Conservation (phyloP, 768 basidiomycete genomes). For the Auriculariales sp. region DNA sequence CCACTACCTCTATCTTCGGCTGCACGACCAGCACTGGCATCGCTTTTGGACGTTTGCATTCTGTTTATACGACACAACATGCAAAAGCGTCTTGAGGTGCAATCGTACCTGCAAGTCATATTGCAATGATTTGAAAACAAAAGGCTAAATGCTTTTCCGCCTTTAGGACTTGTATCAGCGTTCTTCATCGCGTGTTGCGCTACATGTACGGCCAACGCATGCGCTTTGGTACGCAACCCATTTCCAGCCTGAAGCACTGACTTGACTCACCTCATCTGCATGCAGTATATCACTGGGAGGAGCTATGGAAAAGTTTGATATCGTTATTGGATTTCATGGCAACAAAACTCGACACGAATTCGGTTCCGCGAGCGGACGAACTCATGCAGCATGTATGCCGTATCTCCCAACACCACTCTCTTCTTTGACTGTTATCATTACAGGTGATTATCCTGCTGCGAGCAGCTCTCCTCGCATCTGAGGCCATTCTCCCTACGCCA, state of each 20-base stretch:
- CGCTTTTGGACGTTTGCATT: constrained; percentile 51
- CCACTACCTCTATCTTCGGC: constrained; percentile 26
- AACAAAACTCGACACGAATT: constrained; percentile 24
- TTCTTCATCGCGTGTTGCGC: constrained; percentile 41
- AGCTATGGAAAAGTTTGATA: constrained; percentile 45
- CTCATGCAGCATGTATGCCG: constrained; percentile 37
- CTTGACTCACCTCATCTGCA: not conserved
- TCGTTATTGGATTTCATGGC: constrained; percentile 41
- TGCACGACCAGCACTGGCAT: constrained; percentile 35
- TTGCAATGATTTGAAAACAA: constrained; percentile 2
- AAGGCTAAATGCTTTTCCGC: not conserved
- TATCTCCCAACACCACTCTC: not conserved
- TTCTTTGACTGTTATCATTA: not conserved
- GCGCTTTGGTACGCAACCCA: constrained; percentile 36
- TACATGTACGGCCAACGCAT: constrained; percentile 36
- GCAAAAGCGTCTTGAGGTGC: constrained; percentile 43
- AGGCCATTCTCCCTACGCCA: constrained; percentile 38
- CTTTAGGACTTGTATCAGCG: constrained; percentile 37
- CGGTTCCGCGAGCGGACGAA: constrained; percentile 35
- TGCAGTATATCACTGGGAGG: constrained; percentile 51
- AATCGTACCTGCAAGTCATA: constrained; percentile 37
- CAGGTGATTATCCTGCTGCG: constrained; percentile 42
- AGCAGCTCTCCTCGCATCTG: constrained; percentile 34
- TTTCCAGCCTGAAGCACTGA: not conserved
- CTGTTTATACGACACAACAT: constrained; percentile 61